Evolutionary conservation across 768 basidiomycete species (phyloP).

Genomic region (Russula earlei): DNA sequence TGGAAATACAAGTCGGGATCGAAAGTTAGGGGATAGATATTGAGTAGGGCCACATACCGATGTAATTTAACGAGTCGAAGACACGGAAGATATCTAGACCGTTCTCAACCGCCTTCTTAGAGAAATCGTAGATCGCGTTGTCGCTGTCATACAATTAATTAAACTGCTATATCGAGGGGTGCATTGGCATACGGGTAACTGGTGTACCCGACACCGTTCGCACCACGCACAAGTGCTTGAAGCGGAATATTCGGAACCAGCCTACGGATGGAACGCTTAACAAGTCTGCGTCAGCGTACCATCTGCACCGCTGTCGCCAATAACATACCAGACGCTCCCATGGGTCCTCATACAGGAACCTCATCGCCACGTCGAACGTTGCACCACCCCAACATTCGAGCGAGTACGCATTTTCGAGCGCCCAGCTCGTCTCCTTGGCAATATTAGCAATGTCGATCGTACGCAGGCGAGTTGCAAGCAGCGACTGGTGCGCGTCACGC

Average conservation of each 20-base stretch:
- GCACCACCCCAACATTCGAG: slow-evolving; percentile 99
- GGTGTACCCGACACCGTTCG: slow-evolving; percentile 98
- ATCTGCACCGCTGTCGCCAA: background rate
- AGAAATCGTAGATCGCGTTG: slow-evolving; percentile 99
- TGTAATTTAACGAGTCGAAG: slow-evolving; percentile 98
- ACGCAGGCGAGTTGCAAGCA: slow-evolving; percentile 91
- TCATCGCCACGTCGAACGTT: slow-evolving; percentile 98
- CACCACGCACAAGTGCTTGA: slow-evolving; percentile 96
- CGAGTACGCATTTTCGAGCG: slow-evolving; percentile 90
- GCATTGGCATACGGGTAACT: slow-evolving; percentile 89
- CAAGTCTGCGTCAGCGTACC: slow-evolving; percentile 2
- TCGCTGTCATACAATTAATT: slow-evolving; percentile 43
- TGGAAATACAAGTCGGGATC: slow-evolving; percentile 6
- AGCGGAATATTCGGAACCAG: slow-evolving; percentile 98
- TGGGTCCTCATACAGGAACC: slow-evolving; percentile 98
- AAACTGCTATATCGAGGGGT: slow-evolving; percentile 24
- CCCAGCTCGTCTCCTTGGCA: slow-evolving; percentile 94
- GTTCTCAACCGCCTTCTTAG: slow-evolving; percentile 98
- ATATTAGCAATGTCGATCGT: slow-evolving; percentile 98
- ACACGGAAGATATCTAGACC: slow-evolving; percentile 99
- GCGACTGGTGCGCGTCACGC: slow-evolving; percentile 98
- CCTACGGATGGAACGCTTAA: slow-evolving; percentile 80
- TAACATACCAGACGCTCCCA: slow-evolving; percentile 87
- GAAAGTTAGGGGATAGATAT: background rate
- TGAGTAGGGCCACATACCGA: slow-evolving; percentile 48